phyloP scores from a whole-genome alignment of 257 asterid genomes.

The Solanum raphanifolium region DNA sequence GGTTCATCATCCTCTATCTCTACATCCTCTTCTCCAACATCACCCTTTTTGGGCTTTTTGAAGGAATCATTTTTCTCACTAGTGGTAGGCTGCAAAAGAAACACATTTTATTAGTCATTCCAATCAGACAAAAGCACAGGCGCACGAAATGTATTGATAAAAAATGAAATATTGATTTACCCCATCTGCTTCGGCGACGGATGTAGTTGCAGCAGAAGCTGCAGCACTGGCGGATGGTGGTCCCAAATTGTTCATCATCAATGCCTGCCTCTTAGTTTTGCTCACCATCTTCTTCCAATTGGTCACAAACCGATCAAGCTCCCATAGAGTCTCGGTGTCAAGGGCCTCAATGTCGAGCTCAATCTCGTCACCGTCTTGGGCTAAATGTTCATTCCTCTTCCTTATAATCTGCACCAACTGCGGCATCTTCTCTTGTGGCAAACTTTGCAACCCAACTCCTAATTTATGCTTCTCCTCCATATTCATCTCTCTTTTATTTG shows the following conservation, averaged over 20 bases:
- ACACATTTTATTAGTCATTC: background rate
- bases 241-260: constrained; percentile 42
- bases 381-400: constrained; percentile 80
- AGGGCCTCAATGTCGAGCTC: constrained; percentile 97
- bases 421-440: constrained; percentile 97
- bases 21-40: constrained; percentile 72
- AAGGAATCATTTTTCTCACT: constrained; percentile 48
- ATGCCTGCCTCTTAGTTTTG: constrained; percentile 74
- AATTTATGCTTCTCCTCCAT: constrained; percentile 95
- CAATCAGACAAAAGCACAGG: too few species aligned
- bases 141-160: background rate
- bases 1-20: constrained; percentile 97
- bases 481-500: constrained; percentile 78
- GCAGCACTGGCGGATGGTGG: constrained; percentile 19
- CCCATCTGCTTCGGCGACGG: constrained; percentile 42
- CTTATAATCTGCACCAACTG: constrained; percentile 73
- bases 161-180: constrained; percentile 20
- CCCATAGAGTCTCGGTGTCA: constrained; percentile 93
- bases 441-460: constrained; percentile 76
- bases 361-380: constrained; percentile 95
- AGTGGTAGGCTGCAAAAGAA: constrained; percentile 29
- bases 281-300: constrained; percentile 97
- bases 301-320: constrained; percentile 87
- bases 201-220: constrained; percentile 17
- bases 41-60: constrained; percentile 57